Percentiles rank a stretch among this genome's conserved stretches.
Evolutionary conservation across 345 rosid species (phyloP).

Genomic region (Theobroma cacao): DNA sequence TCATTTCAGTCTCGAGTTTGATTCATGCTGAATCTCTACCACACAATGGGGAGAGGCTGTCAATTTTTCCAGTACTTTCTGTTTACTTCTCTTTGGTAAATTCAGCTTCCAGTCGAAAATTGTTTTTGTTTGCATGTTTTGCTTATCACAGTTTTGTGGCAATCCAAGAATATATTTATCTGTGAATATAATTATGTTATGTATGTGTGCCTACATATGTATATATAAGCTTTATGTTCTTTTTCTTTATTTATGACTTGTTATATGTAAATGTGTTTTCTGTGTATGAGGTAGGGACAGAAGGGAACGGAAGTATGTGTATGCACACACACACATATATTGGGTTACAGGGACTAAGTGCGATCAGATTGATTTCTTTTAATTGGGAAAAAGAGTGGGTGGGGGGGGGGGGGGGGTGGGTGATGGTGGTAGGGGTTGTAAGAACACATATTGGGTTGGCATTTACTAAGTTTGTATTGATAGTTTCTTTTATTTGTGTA

Average conservation of each 20-base stretch:
- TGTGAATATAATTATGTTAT: background rate
- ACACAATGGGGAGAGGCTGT: background rate
- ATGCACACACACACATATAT: no score
- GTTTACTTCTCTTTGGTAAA: background rate
- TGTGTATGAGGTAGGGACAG: background rate
- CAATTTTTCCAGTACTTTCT: background rate
- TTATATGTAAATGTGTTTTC: background rate
- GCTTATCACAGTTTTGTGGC: constrained; percentile 8
- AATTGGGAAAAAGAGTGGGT: background rate
- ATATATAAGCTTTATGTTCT: background rate
- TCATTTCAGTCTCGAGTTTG: background rate
- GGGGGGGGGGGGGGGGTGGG: background rate
- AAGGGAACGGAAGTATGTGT: background rate
- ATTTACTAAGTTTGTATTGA: background rate
- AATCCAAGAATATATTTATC: background rate
- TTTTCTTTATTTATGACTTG: background rate
- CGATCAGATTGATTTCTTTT: background rate
- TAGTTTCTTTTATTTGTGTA: constrained; percentile 26
- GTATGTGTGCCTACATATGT: background rate
- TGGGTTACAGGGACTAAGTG: background rate
- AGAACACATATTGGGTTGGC: background rate
- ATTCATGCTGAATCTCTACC: background rate
- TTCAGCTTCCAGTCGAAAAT: background rate
- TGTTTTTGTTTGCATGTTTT: background rate
- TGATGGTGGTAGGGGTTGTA: background rate